Base-by-base conservation (phyloP, 305 asterid genomes). In the Fraxinus platypoda region DNA sequence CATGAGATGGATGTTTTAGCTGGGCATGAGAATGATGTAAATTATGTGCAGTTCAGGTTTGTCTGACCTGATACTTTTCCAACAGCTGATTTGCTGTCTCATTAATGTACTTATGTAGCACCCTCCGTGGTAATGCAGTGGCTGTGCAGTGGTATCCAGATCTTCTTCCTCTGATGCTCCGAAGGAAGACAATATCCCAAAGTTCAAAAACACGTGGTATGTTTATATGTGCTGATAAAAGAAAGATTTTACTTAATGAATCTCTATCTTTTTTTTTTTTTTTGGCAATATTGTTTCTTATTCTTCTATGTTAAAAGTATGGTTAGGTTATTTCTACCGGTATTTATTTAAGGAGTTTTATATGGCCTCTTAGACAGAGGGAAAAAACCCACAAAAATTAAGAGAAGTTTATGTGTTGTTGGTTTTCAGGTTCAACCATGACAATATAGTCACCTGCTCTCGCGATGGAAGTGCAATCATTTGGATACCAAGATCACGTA, bases 381-480 rank as follows among this genome's bases (percentile, higher is more conserved):
- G 21, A 13, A 70, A 70, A 28, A 72, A 72, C 26, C 25, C 75
- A 31, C 26, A 17, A 72, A 72, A 72, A 31, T 72, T 33, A 17
- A 33, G 26, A 25, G 13, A 31, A 43, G 31, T 70, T 84, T 71
- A 46, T 70, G 26, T 75, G 77, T 85, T 83, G 78, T 84, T 83
- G 81, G 77, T 77, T 80, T 86, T 87, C 84, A 96, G 98, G 98
- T 93, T 90, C 90, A 94, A 92, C 90, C 97, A 96, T 78, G 99
- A 96, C 84, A 94, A 93, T 87, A 96, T 96, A 34, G 99, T 96
- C 82, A 96, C 99, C 21, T 96, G 99, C 87, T 96, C 99, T 84
- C 98, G 99, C 54, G 99, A 96, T 90, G 99, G 99, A 83, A 96
- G 99, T 86, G 99, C 99, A 82, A 96, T 96, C 81, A 96, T 96